Evolutionary conservation across 176 grass and related monocot genomes (phyloP), one percentile per base, ranked within the genome.

Genomic region (Eleusine indica): DNA sequence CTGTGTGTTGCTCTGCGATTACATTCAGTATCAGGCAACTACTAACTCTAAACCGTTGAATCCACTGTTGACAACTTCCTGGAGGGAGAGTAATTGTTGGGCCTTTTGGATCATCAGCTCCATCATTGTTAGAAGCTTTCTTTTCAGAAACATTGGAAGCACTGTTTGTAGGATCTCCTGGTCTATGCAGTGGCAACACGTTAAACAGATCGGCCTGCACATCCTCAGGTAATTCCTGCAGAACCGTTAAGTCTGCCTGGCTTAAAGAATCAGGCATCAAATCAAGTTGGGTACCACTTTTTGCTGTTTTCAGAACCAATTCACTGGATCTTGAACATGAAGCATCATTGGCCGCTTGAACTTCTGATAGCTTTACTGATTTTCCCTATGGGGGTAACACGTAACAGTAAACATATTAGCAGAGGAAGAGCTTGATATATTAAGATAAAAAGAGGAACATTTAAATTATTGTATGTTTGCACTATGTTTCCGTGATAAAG

Each of bases 221-320:
- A 79, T 93, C 84, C 14, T 91, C 93, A 19, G 93, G 93, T 86
- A 95, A 84, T 69, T 95, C 84, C 80, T 93, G 80, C 35, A 98
- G 74, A 83, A 90, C 86, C 21, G 89, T 88, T 13, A 80, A 51
- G 77, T 95, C 89, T 83, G 84, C 73, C 79, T 98, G 93, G 88
- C 89, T 93, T 72, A 91, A 76, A 86, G 96, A 90, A 77, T 71
- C 70, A 76, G 93, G 96, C 89, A 95, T 90, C 73, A 91, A 78
- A 89, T 93, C 88, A 81, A 83, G 52, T n/a, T 83, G 77, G 28
- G 63, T 77, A 40, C 66, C 52, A 79, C 18, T 56, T 42, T 74
- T 43, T 56, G 35, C 19, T 61, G 75, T 56, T 66, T 40, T 85
- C 56, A 68, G 51, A 41, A 62, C 54, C 53, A 71, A 84, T 78